These are phyloP conservation scores for Pyrenophora teres DNA, from an alignment of 2,329 filamentous ascomycete genomes.

Conservation along the genomic window DNA sequence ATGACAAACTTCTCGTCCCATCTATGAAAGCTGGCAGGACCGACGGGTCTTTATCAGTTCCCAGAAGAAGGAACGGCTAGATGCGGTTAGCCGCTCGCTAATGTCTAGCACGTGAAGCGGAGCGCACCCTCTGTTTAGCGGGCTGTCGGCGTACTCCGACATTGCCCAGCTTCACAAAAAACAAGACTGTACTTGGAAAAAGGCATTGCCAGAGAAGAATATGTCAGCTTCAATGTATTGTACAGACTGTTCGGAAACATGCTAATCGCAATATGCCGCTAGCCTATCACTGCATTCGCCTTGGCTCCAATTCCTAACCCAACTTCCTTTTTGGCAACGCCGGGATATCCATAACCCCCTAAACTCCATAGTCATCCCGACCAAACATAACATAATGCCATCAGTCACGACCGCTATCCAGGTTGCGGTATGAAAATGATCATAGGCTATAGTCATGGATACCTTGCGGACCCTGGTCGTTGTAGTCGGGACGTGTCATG, in stretches of 20 bases:
- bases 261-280: slow-evolving; percentile 15
- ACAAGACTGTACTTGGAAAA: not conserved
- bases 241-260: too few species aligned
- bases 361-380: slow-evolving; percentile 20
- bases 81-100: slow-evolving; percentile 25
- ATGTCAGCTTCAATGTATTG: too few species aligned
- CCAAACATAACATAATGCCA: slow-evolving; percentile 4
- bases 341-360: slow-evolving; percentile 29
- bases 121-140: slow-evolving; percentile 6
- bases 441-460: slow-evolving; percentile 61
- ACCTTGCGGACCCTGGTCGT: slow-evolving; percentile 66
- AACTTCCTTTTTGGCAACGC: slow-evolving; percentile 18
- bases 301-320: slow-evolving; percentile 3
- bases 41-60: slow-evolving; percentile 22
- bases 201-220: not conserved
- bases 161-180: slow-evolving; percentile 11
- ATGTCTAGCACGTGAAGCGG: slow-evolving; percentile 22
- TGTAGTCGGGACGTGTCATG: slow-evolving; percentile 70
- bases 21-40: slow-evolving; percentile 1
- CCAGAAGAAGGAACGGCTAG: slow-evolving; percentile 2
- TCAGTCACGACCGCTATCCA: not conserved
- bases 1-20: not conserved
- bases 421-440: not conserved
- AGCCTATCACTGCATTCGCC: slow-evolving; percentile 9
- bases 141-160: slow-evolving; percentile 26